phyloP scores from a whole-genome alignment of 2,329 filamentous ascomycete species.

The Penicillium sp. region DNA sequence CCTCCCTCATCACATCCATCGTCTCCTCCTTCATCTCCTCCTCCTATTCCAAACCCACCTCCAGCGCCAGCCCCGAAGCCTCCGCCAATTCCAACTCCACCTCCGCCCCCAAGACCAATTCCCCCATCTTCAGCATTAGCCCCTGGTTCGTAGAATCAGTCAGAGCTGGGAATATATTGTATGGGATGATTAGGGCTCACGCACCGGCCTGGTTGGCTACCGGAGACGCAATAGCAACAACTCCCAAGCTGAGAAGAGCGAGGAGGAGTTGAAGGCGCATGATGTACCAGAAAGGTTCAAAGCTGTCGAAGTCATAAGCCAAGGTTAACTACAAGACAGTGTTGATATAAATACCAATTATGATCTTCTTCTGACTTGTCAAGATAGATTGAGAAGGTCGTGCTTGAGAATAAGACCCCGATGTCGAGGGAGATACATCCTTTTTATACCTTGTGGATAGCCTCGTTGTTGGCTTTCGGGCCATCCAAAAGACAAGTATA shows the following conservation, averaged over 20 bases:
- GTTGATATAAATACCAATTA: background rate
- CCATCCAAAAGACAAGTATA: background rate
- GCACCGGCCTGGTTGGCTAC: constrained; percentile 14
- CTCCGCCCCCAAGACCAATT: constrained; percentile 5
- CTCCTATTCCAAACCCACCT: constrained; percentile 3
- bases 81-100: constrained; percentile 6
- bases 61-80: constrained; percentile 6
- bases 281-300: background rate
- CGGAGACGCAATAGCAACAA: constrained; percentile 15
- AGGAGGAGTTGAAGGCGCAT: constrained; percentile 16
- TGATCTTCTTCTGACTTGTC: background rate
- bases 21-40: background rate
- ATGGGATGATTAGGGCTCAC: constrained; percentile 1
- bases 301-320: background rate
- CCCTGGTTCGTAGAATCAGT: background rate
- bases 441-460: constrained; percentile 9
- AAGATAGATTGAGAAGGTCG: background rate
- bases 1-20: constrained; percentile 6
- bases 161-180: background rate
- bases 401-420: background rate
- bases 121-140: background rate
- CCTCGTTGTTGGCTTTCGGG: too few relatives aligned
- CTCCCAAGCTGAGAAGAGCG: constrained; percentile 13
- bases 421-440: background rate
- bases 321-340: background rate